Base-by-base conservation (phyloP, 2,329 filamentous ascomycete genomes). In the Aspergillus eucalypticola region DNA sequence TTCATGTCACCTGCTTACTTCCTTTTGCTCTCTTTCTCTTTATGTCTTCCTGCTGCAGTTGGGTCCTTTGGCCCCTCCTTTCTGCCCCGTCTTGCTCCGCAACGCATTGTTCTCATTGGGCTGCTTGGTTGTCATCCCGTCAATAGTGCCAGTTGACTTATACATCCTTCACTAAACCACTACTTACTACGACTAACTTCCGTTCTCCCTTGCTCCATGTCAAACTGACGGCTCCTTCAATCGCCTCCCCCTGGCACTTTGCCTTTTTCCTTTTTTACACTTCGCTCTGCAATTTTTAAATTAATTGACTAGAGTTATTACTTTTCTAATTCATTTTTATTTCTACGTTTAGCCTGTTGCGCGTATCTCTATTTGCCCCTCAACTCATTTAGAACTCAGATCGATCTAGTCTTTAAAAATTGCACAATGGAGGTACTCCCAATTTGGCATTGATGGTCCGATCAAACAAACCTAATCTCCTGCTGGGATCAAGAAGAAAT, bases 71-170 rank as follows among this genome's bases (percentile, higher is more conserved):
- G 51, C 39, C 59, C 54, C 27, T 25, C 51, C 38, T 46, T 55
- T 58, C 54, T 48, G 39, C 44, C 38, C 48, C 41, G 56, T 54
- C 29, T 35, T 41, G 51, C 52, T 44, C 27, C 39, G 27, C 21
- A 49, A 54, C 44, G 49, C 53, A 53, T 52, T 50, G 29, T 41
- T 59, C 50, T 60, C 49, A 67, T 66, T 65, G 65, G 65, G 23
- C 41, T 61, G 52, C 35, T 53, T 53, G 23, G 48, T 50, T 44
- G 32, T 44, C 53, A 51, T 62, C 59, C 62, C 60, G 57, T 59
- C 64, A 67, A 66, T 67, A 67, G 65, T 66, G 52, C 54, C 41
- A 60, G 59, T 61, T 41, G 58, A 58, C 60, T 52, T 63, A 60
- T 66, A 59, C 42, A 57, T 58, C 57, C 17, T 17, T 54, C 27